These are phyloP conservation scores for Fusarium protoensiforme DNA, from an alignment of 2,329 filamentous ascomycete genomes.

Conservation along the genomic window DNA sequence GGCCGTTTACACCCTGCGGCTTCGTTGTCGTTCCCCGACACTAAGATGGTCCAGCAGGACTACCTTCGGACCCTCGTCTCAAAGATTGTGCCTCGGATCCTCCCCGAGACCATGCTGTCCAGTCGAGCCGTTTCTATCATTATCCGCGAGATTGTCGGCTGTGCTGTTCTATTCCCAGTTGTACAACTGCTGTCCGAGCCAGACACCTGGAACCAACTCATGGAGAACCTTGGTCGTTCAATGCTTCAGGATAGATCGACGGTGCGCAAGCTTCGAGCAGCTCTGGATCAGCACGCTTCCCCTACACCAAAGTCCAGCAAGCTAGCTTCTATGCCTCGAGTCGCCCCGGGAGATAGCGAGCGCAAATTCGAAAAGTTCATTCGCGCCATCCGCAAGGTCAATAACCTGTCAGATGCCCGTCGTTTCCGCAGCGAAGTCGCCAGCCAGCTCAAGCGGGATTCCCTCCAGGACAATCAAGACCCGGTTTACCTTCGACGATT, in stretches of 20 bases:
- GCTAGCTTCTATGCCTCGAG: slow-evolving; percentile 78
- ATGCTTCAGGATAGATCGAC: slow-evolving; percentile 96
- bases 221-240: slow-evolving; percentile 87
- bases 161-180: slow-evolving; percentile 87
- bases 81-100: slow-evolving; percentile 76
- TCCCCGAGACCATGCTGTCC: slow-evolving; percentile 78
- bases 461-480: slow-evolving; percentile 81
- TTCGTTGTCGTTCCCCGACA: slow-evolving; percentile 84
- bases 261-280: slow-evolving; percentile 89
- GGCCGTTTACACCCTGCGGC: slow-evolving; percentile 90
- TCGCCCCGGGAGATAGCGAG: slow-evolving; percentile 87
- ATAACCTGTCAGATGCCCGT: slow-evolving; percentile 91
- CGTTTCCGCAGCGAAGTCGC: slow-evolving; percentile 92
- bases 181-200: slow-evolving; percentile 86
- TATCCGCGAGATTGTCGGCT: slow-evolving; percentile 90
- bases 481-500: slow-evolving; percentile 87
- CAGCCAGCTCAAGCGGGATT: slow-evolving; percentile 90
- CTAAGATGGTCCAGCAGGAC: slow-evolving; percentile 86
- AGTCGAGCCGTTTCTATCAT: slow-evolving; percentile 85
- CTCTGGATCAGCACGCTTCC: slow-evolving; percentile 92
- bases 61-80: slow-evolving; percentile 83
- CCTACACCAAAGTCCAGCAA: slow-evolving; percentile 76
- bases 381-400: slow-evolving; percentile 85
- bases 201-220: slow-evolving; percentile 96
- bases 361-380: slow-evolving; percentile 95